Percentiles rank a stretch among this genome's conserved stretches.
These are phyloP conservation scores for Irpex sp. DNA, from an alignment of 1,284 basidiomycete species.

Conservation along the genomic window DNA sequence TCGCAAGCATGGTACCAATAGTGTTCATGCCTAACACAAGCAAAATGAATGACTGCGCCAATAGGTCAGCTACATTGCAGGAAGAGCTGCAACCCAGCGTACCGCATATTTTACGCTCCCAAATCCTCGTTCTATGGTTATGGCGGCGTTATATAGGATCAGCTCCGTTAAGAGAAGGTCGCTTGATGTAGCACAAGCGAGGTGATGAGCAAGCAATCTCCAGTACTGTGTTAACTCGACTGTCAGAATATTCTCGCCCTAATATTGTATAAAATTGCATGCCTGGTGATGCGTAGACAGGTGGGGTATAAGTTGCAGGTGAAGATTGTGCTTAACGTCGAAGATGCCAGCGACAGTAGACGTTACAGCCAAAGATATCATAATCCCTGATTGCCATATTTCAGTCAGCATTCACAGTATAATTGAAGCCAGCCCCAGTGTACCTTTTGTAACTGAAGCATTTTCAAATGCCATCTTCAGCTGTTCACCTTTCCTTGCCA, in stretches of 20 bases:
- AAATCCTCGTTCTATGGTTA: slow-evolving; percentile 81
- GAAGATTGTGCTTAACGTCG: slow-evolving; percentile 84
- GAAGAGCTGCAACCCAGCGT: slow-evolving; percentile 27
- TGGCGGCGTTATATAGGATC: slow-evolving; percentile 69
- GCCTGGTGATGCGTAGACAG: slow-evolving; percentile 39
- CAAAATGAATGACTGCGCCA: slow-evolving; percentile 66
- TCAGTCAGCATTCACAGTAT: not conserved
- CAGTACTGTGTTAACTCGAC: slow-evolving; percentile 60
- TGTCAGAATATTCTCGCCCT: not conserved
- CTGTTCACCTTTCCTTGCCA: not conserved
- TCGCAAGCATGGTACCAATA: slow-evolving; percentile 57
- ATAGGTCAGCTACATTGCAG: slow-evolving; percentile 1
- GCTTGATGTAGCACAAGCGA: slow-evolving; percentile 81
- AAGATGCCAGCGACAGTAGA: slow-evolving; percentile 75
- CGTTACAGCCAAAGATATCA: slow-evolving; percentile 65
- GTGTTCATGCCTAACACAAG: slow-evolving; percentile 66
- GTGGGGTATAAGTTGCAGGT: slow-evolving; percentile 44
- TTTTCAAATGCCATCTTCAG: slow-evolving; percentile 68
- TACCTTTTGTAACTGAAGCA: slow-evolving; percentile 78
- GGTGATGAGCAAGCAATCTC: slow-evolving; percentile 73
- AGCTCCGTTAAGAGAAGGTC: slow-evolving; percentile 80
- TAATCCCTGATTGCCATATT: slow-evolving; percentile 56
- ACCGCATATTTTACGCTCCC: slow-evolving; percentile 90
- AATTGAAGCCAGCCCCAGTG: not conserved
- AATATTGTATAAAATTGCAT: not conserved